A percentile compares a stretch with the other conserved stretches of the same genome.
Conservation (phyloP, 1,284 basidiomycete species). For the Pyrrhoderma lamaoense region DNA sequence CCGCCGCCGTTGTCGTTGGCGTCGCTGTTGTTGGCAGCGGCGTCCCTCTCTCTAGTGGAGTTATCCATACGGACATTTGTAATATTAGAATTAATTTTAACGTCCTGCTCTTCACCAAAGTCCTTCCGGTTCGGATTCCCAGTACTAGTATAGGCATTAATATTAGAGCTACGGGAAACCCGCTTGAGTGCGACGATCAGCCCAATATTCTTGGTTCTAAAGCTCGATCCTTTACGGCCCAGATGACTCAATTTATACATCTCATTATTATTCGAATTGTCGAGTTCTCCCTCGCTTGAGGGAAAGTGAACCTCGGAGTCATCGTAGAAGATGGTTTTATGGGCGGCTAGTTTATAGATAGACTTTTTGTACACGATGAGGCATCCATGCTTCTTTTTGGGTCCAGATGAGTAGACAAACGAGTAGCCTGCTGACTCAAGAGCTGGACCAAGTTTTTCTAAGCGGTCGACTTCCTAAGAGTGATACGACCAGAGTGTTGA, state of each 20-base stretch:
- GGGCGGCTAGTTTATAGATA: slow-evolving; percentile 40
- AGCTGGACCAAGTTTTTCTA: slow-evolving; percentile 41
- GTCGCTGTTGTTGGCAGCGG: no score
- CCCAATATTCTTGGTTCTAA: slow-evolving; percentile 79
- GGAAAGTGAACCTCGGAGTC: slow-evolving; percentile 42
- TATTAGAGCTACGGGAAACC: slow-evolving; percentile 12
- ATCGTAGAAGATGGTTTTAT: slow-evolving; percentile 58
- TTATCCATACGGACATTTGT: neutral
- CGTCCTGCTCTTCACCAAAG: no score
- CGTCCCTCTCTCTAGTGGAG: neutral
- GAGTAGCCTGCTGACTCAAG: slow-evolving; percentile 22
- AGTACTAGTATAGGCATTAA: slow-evolving; percentile 24
- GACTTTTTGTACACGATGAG: slow-evolving; percentile 63
- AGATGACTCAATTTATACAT: no score
- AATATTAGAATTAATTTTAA: no score
- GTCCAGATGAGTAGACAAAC: slow-evolving; percentile 37
- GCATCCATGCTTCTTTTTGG: slow-evolving; percentile 71
- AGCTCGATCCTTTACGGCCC: slow-evolving; percentile 50
- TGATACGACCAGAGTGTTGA: no score
- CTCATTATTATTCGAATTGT: no score
- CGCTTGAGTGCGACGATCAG: slow-evolving; percentile 62
- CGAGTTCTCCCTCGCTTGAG: slow-evolving; percentile 24
- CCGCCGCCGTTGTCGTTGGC: no score
- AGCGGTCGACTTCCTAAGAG: slow-evolving; percentile 65
- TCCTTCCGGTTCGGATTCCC: slow-evolving; percentile 22